Percentiles rank a stretch among this genome's conserved stretches.
These are phyloP conservation scores for Tetragonia tetragonoides DNA, from an alignment of 148 eudicot species.

Conservation along the genomic window DNA sequence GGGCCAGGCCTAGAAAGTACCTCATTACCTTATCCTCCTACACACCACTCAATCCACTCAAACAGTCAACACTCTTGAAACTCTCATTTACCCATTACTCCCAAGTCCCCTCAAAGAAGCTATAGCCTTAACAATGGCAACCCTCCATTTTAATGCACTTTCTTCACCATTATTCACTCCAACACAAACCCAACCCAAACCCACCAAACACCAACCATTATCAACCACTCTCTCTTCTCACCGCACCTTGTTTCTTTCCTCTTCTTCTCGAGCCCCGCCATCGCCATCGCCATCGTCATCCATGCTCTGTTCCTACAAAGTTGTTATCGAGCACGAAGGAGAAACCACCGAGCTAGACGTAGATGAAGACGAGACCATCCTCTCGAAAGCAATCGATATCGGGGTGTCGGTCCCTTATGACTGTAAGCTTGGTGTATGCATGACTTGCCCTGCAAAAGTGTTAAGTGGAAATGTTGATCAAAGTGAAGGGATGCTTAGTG, in stretches of 20 bases:
- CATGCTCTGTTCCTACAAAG: slow-evolving; percentile 49
- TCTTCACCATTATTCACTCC: slow-evolving; percentile 28
- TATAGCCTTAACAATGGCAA: slow-evolving; percentile 30
- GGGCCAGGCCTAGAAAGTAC: too few relatives aligned
- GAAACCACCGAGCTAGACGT: slow-evolving; percentile 66
- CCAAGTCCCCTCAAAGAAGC: not conserved
- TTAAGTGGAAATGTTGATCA: slow-evolving; percentile 73
- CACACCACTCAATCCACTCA: slow-evolving; percentile 13
- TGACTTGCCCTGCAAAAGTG: slow-evolving; percentile 91
- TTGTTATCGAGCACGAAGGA: slow-evolving; percentile 61
- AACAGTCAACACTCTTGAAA: not conserved
- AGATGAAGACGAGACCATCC: slow-evolving; percentile 72
- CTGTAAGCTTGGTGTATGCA: slow-evolving; percentile 94
- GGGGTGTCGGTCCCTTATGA: slow-evolving; percentile 71
- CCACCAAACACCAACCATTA: not conserved
- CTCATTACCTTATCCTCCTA: not conserved
- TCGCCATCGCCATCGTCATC: slow-evolving; percentile 6
- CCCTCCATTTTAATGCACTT: slow-evolving; percentile 40
- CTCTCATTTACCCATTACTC: not conserved
- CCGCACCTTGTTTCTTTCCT: not conserved
- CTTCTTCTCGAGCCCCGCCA: not conserved
- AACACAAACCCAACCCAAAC: slow-evolving; percentile 14
- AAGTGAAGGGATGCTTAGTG: slow-evolving; percentile 93
- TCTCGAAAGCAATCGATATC: slow-evolving; percentile 63
- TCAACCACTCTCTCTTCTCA: slow-evolving; percentile 1